Evolutionary conservation across 176 grass and related monocot genomes (phyloP).

Genomic region (Aegilops tauschii): DNA sequence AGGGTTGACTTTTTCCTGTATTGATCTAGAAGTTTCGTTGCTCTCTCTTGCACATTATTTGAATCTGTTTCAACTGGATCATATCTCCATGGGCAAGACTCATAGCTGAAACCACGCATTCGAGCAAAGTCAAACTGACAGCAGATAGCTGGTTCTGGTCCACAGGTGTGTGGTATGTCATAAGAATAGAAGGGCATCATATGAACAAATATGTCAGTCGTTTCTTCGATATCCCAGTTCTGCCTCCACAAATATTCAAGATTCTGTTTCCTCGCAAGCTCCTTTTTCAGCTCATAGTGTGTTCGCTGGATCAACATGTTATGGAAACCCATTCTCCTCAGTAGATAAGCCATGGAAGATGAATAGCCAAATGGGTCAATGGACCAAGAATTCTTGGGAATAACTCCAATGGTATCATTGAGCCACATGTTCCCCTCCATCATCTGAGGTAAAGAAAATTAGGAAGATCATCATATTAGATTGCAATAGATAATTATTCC

Average conservation of each 20-base stretch:
- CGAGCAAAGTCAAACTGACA: constrained; percentile 99
- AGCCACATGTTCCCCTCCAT: constrained; percentile 98
- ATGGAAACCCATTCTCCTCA: constrained; percentile 90
- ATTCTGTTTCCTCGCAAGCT: constrained; percentile 77
- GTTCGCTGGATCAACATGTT: constrained; percentile 98
- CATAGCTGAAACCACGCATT: constrained; percentile 75
- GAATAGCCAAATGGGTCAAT: constrained; percentile 99
- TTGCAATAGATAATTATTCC: constrained; percentile 6
- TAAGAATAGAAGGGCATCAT: constrained; percentile 99
- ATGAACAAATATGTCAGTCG: constrained; percentile 98
- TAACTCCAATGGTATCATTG: constrained; percentile 87
- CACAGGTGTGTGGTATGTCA: constrained; percentile 97
- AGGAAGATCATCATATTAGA: constrained; percentile 9
- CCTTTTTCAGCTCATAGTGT: constrained; percentile 97
- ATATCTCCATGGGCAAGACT: constrained; percentile 78
- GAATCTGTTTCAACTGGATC: constrained; percentile 81
- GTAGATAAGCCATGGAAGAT: constrained; percentile 91
- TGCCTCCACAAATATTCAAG: constrained; percentile 98
- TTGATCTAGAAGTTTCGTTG: constrained; percentile 83
- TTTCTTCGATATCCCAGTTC: constrained; percentile 89
- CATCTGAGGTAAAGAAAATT: constrained; percentile 60
- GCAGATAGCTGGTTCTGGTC: constrained; percentile 98
- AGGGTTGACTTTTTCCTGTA: constrained; percentile 96
- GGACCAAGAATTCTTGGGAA: constrained; percentile 97
- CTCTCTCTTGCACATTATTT: constrained; percentile 84